Conservation (phyloP, 2,329 filamentous ascomycete species). For the Rasamsonia emersonii region DNA sequence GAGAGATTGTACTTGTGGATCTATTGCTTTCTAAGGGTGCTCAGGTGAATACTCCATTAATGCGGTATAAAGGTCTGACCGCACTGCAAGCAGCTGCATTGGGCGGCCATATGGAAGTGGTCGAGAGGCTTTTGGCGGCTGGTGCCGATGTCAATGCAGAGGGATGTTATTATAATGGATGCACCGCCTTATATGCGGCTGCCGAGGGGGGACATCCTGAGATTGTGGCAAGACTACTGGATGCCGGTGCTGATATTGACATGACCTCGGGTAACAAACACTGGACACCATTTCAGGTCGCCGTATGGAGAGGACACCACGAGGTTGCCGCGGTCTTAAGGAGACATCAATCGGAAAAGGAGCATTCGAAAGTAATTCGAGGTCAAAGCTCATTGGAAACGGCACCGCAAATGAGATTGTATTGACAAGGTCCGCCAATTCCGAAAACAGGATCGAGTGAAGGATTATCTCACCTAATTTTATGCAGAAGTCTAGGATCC, state of each 20-base stretch:
- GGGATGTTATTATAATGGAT: constrained; percentile 8
- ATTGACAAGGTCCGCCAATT: too few species aligned
- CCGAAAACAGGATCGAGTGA: too few species aligned
- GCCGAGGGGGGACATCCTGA: constrained; percentile 11
- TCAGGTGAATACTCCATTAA: constrained; percentile 11
- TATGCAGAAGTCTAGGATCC: too few species aligned
- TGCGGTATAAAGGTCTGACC: constrained; percentile 5
- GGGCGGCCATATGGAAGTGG: constrained; percentile 7
- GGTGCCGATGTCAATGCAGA: constrained; percentile 13
- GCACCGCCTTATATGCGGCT: constrained; percentile 10
- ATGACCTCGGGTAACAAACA: constrained; percentile 7
- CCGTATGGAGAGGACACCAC: constrained; percentile 7
- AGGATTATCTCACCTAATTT: too few species aligned
- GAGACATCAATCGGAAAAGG: too few species aligned
- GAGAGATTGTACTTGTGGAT: constrained; percentile 11
- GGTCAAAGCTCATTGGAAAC: too few species aligned
- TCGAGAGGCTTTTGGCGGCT: constrained; percentile 7
- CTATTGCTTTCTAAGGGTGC: constrained; percentile 13
- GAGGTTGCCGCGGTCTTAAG: constrained; percentile 5
- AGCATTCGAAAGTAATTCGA: too few species aligned
- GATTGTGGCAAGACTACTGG: constrained; percentile 10
- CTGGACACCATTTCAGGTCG: constrained; percentile 7
- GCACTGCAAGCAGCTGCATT: constrained; percentile 12
- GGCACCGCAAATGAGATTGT: too few species aligned
- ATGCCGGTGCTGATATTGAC: constrained; percentile 5